Evolutionary conservation across 352 stramenopile genomes (phyloP).

Genomic region (Saprolegnia diclina): DNA sequence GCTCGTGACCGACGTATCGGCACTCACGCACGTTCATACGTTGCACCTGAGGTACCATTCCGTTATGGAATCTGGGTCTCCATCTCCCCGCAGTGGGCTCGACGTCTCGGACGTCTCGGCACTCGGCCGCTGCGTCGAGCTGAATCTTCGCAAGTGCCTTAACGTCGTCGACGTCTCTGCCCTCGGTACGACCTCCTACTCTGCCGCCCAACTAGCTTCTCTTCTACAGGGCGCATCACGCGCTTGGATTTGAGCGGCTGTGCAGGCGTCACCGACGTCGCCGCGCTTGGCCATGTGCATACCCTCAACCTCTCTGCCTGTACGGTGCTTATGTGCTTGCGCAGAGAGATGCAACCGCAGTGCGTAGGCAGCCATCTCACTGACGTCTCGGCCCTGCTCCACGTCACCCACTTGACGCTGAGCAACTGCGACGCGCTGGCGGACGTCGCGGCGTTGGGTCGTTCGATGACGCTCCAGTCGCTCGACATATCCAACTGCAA

Average conservation of each 20-base stretch:
- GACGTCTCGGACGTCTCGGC: slow-evolving; percentile 38
- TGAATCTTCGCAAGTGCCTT: slow-evolving; percentile 57
- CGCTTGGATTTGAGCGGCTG: slow-evolving; percentile 42
- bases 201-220: background rate
- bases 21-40: slow-evolving; percentile 40
- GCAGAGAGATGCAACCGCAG: background rate
- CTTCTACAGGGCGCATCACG: slow-evolving; percentile 29
- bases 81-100: slow-evolving; percentile 34
- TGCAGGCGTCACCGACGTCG: background rate
- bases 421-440: slow-evolving; percentile 42
- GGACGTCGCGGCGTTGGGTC: slow-evolving; percentile 40
- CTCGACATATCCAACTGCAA: slow-evolving; percentile 54
- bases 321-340: background rate
- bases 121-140: slow-evolving; percentile 39
- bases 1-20: slow-evolving; percentile 49
- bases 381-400: slow-evolving; percentile 42
- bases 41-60: slow-evolving; percentile 33
- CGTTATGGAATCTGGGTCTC: background rate
- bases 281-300: slow-evolving; percentile 3
- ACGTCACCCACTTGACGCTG: slow-evolving; percentile 36
- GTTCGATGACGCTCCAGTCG: slow-evolving; percentile 28
- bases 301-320: slow-evolving; percentile 23
- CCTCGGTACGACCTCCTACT: slow-evolving; percentile 28
- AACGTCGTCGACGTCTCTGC: slow-evolving; percentile 44
- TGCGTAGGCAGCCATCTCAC: slow-evolving; percentile 45